Evolutionary conservation across 2,329 filamentous ascomycete species (phyloP), one percentile per base, ranked within the genome.

Genomic region (Arthroderma sp.): DNA sequence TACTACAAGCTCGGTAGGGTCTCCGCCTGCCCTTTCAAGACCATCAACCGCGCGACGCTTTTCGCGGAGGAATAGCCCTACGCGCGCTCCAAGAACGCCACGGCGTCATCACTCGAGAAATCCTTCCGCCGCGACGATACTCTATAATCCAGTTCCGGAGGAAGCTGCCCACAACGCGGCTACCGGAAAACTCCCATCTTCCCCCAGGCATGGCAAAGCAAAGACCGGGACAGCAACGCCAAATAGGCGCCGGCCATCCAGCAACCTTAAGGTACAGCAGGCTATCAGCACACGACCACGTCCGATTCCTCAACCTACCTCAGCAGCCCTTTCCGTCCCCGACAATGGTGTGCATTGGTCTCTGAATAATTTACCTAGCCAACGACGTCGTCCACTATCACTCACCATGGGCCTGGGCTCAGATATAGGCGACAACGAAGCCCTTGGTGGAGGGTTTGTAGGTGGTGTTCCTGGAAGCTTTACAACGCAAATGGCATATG

Each of bases 81-180:
- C 61, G 6, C 67, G 69, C 56, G 72, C 57, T 62, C 72, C 66
- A 64, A 66, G 66, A 61, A 62, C 69, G 41, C 71, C 73, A 55
- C 69, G 74, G 47, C 73, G 71, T 23, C 61, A 76, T 3, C 90
- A 95, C 65, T 79, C 74, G 57, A 85, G 90, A 38, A 90, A 88
- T 11, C 70, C 86, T 2, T 95, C 91, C 0, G 86, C 83, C 19
- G 88, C 85, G 63, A 95, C 91, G 0, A 90, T 94, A 56, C 76
- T 95, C 0, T 95, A 87, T 72, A 90, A 87, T 35, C 90, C 90
- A 0, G 74, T 82, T 33, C 74, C 60, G 37, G 59, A 70, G 56
- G 58, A 66, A 61, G 65, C 39, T 19, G 21, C 37, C 11, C 2
- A 47, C n/a, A 33, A 21, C 13, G 31, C 23, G 6, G 6, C 37